These are phyloP conservation scores for Somion occarium DNA, from an alignment of 1,284 basidiomycete genomes.

Conservation along the genomic window DNA sequence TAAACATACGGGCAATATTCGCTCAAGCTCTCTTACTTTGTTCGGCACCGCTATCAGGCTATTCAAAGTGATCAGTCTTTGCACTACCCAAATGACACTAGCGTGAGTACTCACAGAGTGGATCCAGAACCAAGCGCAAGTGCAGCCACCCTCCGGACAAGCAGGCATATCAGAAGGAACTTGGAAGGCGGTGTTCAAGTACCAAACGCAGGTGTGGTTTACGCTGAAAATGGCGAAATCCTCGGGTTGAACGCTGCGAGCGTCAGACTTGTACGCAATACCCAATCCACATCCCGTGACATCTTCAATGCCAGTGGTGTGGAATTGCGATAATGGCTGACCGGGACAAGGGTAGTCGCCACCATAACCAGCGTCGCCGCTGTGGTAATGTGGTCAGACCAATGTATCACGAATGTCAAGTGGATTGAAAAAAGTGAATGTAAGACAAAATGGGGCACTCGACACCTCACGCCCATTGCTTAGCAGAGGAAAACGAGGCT, in stretches of 20 bases:
- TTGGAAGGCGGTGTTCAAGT: slow-evolving; percentile 57
- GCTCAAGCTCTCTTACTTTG: slow-evolving; percentile 34
- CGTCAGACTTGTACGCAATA: slow-evolving; percentile 68
- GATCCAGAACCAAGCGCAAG: slow-evolving; percentile 74
- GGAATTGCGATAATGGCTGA: slow-evolving; percentile 39
- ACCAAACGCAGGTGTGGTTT: slow-evolving; percentile 71
- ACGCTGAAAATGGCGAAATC: slow-evolving; percentile 72
- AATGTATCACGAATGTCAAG: not conserved
- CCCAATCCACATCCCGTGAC: slow-evolving; percentile 63
- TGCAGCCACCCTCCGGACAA: slow-evolving; percentile 60
- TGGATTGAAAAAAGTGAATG: not conserved
- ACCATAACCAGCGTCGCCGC: slow-evolving; percentile 20
- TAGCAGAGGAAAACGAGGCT: too few relatives aligned
- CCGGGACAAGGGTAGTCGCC: slow-evolving; percentile 47
- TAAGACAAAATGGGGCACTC: too few relatives aligned
- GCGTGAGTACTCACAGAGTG: slow-evolving; percentile 32
- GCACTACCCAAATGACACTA: not conserved
- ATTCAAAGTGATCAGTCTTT: slow-evolving; percentile 13
- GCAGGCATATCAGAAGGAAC: slow-evolving; percentile 64
- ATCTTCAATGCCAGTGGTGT: slow-evolving; percentile 51
- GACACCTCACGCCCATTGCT: too few relatives aligned
- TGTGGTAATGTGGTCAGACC: not conserved
- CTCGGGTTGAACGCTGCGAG: slow-evolving; percentile 48
- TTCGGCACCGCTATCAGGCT: slow-evolving; percentile 38
- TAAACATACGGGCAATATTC: not conserved